Base-by-base conservation (phyloP, 2,329 filamentous ascomycete genomes). In the Neospermospora avenae region DNA sequence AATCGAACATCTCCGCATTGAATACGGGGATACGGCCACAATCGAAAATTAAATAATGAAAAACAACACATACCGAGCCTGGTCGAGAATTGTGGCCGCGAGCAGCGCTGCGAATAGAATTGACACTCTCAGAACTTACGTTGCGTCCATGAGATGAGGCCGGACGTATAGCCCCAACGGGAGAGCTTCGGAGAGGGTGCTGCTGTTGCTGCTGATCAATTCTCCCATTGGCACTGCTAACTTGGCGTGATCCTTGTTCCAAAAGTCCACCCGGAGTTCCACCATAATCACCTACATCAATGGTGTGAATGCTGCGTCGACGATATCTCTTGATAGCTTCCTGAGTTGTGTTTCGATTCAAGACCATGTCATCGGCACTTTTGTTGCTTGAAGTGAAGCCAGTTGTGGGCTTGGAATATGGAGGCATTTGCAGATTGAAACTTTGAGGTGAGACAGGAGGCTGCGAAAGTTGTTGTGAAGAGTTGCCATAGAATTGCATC, bases 241-340 rank as follows among this genome's bases (percentile, higher is more conserved):
- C 62, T 60, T 68, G 68, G 35, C 65, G 68, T 34, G 67, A 69
- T 59, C 68, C 70, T 56, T 70, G 66, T 28, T 68, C 63, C 45
- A 63, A 52, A 4, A 69, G 60, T 57, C 59, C 67, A 61, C 48
- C 53, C 24, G 63, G 45, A 41, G 58, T 35, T 55, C 58, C 44
- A 35, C 52, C 41, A 58, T 64, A 66, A 16, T 70, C 64, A 39
- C 52, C 62, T 55, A 62, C 75, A 66, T 82, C 80, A 62, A 88
- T 76, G 59, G 85, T 88, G 66, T 90, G 90, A 77, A 96, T 84
- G 75, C 92, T 97, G 66, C 92, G 86, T 71, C 92, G 85, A 68
- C 92, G 83, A 75, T 92, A 89, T 71, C 90, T 83, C 75, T 89
- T 91, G 10, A 86, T 83, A 37, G 88, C 81, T 28, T 93, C 91